Conservation (phyloP, 345 rosid species). For the Eucalyptus curtisii region DNA sequence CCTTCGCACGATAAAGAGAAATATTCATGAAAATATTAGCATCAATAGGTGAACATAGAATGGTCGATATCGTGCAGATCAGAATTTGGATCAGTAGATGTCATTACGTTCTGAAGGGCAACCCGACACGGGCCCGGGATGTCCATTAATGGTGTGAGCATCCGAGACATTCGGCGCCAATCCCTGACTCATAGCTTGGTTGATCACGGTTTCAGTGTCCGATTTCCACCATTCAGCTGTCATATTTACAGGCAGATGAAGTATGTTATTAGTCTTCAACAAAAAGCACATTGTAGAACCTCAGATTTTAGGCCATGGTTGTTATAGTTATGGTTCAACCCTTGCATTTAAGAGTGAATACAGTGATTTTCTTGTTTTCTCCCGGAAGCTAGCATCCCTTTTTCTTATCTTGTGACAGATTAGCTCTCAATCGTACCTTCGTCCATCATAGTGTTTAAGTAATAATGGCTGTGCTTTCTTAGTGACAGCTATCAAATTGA, state of each 20-base stretch:
- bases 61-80: neutral
- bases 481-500: neutral
- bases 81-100: neutral
- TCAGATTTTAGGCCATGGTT: neutral
- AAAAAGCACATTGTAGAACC: neutral
- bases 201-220: conserved; percentile 42
- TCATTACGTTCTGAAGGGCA: conserved; percentile 27
- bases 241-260: neutral
- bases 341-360: neutral
- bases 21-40: neutral
- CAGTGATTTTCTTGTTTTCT: neutral
- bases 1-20: conserved; percentile 1
- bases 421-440: neutral
- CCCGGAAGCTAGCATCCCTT: neutral
- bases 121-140: conserved; percentile 36
- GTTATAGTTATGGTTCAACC: neutral
- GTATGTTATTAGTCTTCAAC: neutral
- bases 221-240: conserved; percentile 77
- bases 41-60: neutral
- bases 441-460: neutral
- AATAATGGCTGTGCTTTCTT: neutral
- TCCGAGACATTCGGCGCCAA: conserved; percentile 57
- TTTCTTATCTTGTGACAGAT: neutral
- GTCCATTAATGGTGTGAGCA: conserved; percentile 70
- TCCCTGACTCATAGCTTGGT: conserved; percentile 40